Base-by-base conservation (phyloP, 495 filamentous ascomycete species). In the Xylaria intraflava region DNA sequence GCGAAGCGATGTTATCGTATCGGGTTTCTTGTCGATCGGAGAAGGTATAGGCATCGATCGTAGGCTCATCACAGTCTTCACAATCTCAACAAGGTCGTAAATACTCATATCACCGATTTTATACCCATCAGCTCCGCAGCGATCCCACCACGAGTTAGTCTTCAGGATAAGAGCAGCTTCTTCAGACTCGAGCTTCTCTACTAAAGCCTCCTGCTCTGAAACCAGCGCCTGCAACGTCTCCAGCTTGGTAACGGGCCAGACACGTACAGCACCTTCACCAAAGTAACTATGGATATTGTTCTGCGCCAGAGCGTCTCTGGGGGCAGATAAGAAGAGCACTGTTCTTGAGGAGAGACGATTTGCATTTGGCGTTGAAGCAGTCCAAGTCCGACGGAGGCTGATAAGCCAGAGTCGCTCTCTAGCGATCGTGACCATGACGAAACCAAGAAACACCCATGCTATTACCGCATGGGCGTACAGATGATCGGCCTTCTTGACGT, bases 1-100 rank as follows among this genome's bases (percentile, higher is more conserved):
- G 50, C 90, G 81, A 46, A 82, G 85, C 85, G 89, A 94, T 58
- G 90, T 81, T 70, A 92, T 92, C 0, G 86, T 89, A 68, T 94
- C 89, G 16, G 91, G 86, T 58, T 86, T 84, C 54, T 58, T 53
- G 7, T 49, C 23, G 56, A 66, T 33, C 78, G 74, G 46, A 78
- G 82, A 73, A 82, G 70, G 54, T 76, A 68, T 56, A 72, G 62
- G 55, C 77, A 81, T 54, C 69, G 65, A 42, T 71, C 75, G 62
- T 79, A 82, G 30, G 69, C 84, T 1, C 76, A 84, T 31, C 73
- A 72, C 48, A 73, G 61, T 64, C 80, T 77, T 27, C 69, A 75
- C 29, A 67, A 67, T 27, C 72, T 70, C 67, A 62, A 79, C 24
- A 59, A 75, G 33, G 65, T 73, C 46, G 56, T 76, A 59, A 69